Base-by-base conservation (phyloP, 2,329 filamentous ascomycete species). In the Beauveria caledonica region DNA sequence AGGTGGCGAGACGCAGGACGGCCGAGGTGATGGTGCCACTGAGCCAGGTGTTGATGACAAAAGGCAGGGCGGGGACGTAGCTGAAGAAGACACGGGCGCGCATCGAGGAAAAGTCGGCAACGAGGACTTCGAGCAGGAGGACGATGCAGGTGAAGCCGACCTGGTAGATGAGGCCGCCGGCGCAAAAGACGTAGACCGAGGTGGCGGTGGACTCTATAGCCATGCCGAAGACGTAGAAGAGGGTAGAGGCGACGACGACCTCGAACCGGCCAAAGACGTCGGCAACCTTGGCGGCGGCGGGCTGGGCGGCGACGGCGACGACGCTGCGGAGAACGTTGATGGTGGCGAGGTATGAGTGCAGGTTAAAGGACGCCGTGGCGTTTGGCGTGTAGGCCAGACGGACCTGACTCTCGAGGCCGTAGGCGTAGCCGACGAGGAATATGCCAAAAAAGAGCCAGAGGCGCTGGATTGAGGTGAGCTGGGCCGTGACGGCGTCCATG, bases 241-340 rank as follows among this genome's bases (percentile, higher is more conserved):
- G 50, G 1, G 84, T 77, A 0, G 81, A 80, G 1, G 83, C 69
- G 3, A 78, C 68, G 13, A 87, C 76, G 39, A 86, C 72, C 67
- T 87, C 83, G 21, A 83, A 76, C 61, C 85, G 78, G 21, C 85
- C 85, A 64, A 87, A 85, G 10, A 86, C 80, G 65, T 84, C 85
- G 19, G 84, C 82, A 60, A 87, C 77, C 65, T 86, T 86, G 10
- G 83, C 84, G 0, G 81, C 80, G 0, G 84, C 80, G 33, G 76
- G 84, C 72, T 84, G 72, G 3, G 80, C 78, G 2, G 82, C 83
- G 40, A 82, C 83, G 7, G 82, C 83, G 63, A 86, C 79, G 29
- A 87, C 82, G 54, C 77, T 77, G 11, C 82, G 77, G 13, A 86
- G 67, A 11, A 85, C 80, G 67, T 80, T 82, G 63, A 86, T 78